Conservation (phyloP, 768 basidiomycete genomes). For the Hygrophoropsis aurantiaca region DNA sequence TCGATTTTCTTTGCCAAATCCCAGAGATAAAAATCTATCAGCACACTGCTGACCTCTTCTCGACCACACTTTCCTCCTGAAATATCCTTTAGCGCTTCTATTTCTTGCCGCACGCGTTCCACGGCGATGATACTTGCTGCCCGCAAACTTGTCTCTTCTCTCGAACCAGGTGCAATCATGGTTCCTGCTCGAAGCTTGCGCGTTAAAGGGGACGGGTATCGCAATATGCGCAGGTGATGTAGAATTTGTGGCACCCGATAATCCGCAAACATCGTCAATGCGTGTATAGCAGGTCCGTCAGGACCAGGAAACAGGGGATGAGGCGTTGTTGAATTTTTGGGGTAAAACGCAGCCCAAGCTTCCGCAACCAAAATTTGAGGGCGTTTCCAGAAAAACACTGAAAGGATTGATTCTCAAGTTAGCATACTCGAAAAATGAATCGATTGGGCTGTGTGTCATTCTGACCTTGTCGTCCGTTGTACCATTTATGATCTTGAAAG, state of each 20-base stretch:
- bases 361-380: conserved; percentile 91
- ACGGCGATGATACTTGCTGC: conserved; percentile 79
- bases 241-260: conserved; percentile 91
- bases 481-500: conserved; percentile 68
- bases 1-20: conserved; percentile 81
- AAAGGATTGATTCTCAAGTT: not conserved
- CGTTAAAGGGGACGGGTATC: conserved; percentile 66
- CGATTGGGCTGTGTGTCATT: conserved; percentile 6
- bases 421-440: not conserved
- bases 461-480: conserved; percentile 63
- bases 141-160: conserved; percentile 78
- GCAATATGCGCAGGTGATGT: conserved; percentile 76
- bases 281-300: conserved; percentile 57
- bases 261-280: conserved; percentile 93
- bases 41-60: conserved; percentile 60
- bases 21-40: conserved; percentile 93
- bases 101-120: conserved; percentile 66
- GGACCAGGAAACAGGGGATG: conserved; percentile 76
- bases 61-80: conserved; percentile 27
- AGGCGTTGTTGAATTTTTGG: conserved; percentile 37
- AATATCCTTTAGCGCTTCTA: conserved; percentile 30
- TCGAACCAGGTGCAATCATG: conserved; percentile 52
- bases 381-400: conserved; percentile 87
- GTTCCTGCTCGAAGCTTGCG: conserved; percentile 45
- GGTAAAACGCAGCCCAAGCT: conserved; percentile 90